Evolutionary conservation across 2,329 filamentous ascomycete species (phyloP).

Genomic region (Aspergillus sp.): DNA sequence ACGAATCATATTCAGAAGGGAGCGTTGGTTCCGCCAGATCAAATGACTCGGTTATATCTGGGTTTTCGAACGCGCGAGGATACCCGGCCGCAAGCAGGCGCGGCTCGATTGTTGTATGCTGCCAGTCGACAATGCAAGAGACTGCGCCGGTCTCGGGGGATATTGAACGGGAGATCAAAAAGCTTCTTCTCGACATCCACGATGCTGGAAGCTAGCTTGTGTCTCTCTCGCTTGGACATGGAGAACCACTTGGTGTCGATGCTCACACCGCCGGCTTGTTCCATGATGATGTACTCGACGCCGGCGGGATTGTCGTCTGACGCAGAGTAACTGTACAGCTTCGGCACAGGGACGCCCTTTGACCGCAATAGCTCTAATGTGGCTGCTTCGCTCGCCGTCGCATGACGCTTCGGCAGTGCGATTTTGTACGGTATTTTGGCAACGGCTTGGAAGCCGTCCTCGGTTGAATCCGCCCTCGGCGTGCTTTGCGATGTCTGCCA

Average conservation of each 20-base stretch:
- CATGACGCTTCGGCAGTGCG: constrained; percentile 8
- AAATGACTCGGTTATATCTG: constrained; percentile 10
- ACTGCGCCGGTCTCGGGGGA: constrained; percentile 9
- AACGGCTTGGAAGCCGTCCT: constrained; percentile 12
- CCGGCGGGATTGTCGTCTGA: constrained; percentile 12
- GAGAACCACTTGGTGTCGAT: constrained; percentile 11
- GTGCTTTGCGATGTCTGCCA: constrained; percentile 5
- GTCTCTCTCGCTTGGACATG: constrained; percentile 10
- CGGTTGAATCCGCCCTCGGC: constrained; percentile 11
- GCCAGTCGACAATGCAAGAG: constrained; percentile 18
- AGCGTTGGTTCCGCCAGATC: constrained; percentile 9
- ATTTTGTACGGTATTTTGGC: constrained; percentile 12
- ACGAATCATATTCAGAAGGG: constrained; percentile 10
- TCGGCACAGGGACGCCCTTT: constrained; percentile 12
- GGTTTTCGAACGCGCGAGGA: constrained; percentile 15
- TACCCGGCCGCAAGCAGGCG: constrained; percentile 12
- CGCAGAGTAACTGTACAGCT: constrained; percentile 15
- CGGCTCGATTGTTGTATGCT: constrained; percentile 13
- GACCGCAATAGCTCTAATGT: constrained; percentile 13
- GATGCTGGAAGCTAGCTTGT: constrained; percentile 10
- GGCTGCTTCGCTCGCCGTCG: constrained; percentile 17
- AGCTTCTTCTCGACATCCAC: constrained; percentile 13
- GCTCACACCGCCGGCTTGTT: constrained; percentile 11
- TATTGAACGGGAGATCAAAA: constrained; percentile 11
- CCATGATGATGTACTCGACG: constrained; percentile 17